phyloP scores from a whole-genome alignment of 2,329 filamentous ascomycete genomes.

The Colletotrichum sp. region DNA sequence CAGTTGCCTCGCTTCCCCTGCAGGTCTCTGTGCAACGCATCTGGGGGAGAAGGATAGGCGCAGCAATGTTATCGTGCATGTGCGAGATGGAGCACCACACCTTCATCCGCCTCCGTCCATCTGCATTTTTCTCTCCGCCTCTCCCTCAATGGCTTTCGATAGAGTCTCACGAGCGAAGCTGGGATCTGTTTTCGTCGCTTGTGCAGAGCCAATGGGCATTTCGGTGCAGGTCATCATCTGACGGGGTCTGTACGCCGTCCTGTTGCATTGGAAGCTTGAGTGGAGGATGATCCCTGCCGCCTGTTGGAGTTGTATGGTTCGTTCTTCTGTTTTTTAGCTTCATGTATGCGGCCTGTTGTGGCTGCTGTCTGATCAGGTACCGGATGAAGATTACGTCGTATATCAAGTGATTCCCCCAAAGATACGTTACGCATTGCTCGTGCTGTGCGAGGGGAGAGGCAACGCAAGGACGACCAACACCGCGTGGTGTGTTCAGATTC shows the following conservation, averaged over 20 bases:
- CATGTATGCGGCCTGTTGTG: background rate
- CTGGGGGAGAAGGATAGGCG: background rate
- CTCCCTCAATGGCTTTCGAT: background rate
- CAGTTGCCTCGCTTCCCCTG: background rate
- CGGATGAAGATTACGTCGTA: background rate
- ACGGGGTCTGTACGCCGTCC: background rate
- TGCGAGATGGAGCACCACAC: background rate
- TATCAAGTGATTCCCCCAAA: background rate
- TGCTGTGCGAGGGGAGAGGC: background rate
- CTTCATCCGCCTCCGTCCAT: background rate
- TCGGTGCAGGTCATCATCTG: background rate
- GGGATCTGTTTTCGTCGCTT: constrained; percentile 7
- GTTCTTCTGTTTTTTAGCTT: background rate
- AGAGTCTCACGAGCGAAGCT: background rate
- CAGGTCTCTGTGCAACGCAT: background rate
- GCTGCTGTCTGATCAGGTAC: background rate
- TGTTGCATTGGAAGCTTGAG: background rate
- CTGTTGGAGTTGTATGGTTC: background rate
- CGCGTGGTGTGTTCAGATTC: background rate
- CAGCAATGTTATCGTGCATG: background rate
- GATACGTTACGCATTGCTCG: background rate
- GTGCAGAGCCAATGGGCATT: background rate
- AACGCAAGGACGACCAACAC: background rate
- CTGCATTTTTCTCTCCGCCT: too few relatives aligned
- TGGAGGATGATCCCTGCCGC: background rate